Evolutionary conservation across 177 flowering plant species (phyloP).

Genomic region (Vitis hybrid): DNA sequence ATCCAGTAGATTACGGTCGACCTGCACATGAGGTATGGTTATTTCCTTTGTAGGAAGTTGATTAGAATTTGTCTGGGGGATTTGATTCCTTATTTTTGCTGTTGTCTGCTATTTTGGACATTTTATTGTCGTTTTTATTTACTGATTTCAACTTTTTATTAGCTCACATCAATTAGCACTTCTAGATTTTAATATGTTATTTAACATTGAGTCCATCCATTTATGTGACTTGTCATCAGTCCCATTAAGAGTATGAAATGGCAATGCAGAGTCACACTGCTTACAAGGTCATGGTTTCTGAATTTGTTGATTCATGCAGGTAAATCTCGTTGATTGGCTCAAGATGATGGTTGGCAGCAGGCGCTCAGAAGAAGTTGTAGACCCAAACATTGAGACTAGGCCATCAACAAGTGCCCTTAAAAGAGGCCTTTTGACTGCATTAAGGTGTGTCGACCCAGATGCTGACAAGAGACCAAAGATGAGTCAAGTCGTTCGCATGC

Average conservation of each 20-base stretch:
- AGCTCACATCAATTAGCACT: no score
- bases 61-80: no score
- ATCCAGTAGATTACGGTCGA: conserved; percentile 61
- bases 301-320: conserved; percentile 17
- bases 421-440: conserved; percentile 45
- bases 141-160: no score
- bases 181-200: no score
- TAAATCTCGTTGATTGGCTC: conserved; percentile 49
- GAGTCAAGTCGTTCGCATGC: conserved; percentile 42
- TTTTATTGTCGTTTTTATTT: no score
- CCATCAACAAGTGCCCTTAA: conserved; percentile 47
- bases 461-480: conserved; percentile 41
- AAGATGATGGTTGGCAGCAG: conserved; percentile 50
- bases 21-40: conserved; percentile 50
- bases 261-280: no score
- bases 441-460: conserved; percentile 52
- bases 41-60: no score
- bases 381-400: conserved; percentile 39
- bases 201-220: no score
- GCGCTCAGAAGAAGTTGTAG: conserved; percentile 51
- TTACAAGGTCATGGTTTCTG: background rate
- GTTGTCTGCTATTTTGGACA: no score
- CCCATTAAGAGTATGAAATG: no score
- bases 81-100: no score
- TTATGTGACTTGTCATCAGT: no score